Conservation (phyloP, 306 rosid genomes). For the Cercis canadensis region DNA sequence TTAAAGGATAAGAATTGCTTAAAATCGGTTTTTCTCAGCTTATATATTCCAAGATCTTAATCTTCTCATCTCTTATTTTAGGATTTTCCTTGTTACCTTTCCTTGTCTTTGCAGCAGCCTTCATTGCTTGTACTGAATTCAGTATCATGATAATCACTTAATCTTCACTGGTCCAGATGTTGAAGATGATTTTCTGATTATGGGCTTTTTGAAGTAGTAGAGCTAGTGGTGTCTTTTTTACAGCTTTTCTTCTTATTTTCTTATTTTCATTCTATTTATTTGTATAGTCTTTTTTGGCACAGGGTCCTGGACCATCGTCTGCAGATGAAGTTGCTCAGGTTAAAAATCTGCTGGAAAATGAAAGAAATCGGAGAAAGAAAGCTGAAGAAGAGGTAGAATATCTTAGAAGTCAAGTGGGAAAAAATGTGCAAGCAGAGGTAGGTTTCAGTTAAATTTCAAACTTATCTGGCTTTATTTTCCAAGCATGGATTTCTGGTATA, state of each 20-base stretch:
- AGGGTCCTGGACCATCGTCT: conserved; percentile 56
- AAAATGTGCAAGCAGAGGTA: conserved; percentile 58
- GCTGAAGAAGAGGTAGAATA: conserved; percentile 79
- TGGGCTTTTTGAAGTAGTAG: conserved; percentile 7
- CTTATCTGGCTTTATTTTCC: conserved; percentile 17
- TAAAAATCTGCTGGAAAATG: conserved; percentile 69
- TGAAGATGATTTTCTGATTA: conserved; percentile 14
- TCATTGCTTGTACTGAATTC: conserved; percentile 19
- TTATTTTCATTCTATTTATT: neutral
- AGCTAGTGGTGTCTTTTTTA: neutral
- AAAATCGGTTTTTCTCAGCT: neutral
- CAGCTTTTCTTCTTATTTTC: neutral
- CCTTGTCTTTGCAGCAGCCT: conserved; percentile 13
- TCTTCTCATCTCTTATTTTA: neutral
- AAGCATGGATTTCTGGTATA: conserved; percentile 39
- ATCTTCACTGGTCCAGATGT: conserved; percentile 24
- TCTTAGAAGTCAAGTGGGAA: conserved; percentile 60
- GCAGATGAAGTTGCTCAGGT: conserved; percentile 63
- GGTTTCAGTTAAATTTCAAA: conserved; percentile 27
- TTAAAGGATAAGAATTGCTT: neutral
- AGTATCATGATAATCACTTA: conserved; percentile 20
- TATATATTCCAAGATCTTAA: conserved; percentile 6
- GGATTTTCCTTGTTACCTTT: conserved; percentile 21
- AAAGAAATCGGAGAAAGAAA: conserved; percentile 60
- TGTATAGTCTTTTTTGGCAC: conserved; percentile 34